Evolutionary conservation across 495 filamentous ascomycete species (phyloP), one percentile per base, ranked within the genome.

Genomic region (Aspergillus nidulans): DNA sequence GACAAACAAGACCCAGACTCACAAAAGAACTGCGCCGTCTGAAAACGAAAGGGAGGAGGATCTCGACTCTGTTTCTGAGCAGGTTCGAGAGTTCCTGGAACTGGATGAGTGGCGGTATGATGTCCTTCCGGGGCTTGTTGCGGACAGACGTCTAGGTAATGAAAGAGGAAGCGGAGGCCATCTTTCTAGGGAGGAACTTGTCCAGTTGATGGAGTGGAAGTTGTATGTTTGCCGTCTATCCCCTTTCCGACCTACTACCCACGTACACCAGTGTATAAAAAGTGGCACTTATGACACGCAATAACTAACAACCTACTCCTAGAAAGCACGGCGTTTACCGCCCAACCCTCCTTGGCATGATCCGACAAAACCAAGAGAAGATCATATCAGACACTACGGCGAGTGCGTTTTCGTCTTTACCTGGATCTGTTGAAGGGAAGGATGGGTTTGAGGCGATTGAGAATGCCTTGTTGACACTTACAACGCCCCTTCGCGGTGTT

Each of bases 181-280:
- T 51, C 24, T 75, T 8, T 60, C 51, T 12, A 72, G 71, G 19
- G 66, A 68, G 0, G 73, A 76, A 26, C 21, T 74, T 25, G 42
- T 68, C 38, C 52, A 38, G 28, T 53, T 90, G n/a, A 80, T 90
- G 46, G 81, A 87, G 52, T 92, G 88, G 88, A 92, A 91, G 70
- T 68, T 88, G 86, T 90, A 76, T 63, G 84, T 77, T 18, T 23
- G 5, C 46, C n/a, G n/a, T n/a, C 40, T 40, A 12, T 50, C 23
- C 40, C 21, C 16, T 43, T 13, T 53, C 18, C 44, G 68, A n/a
- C 30, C 38, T 43, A 43, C 21, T 42, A 42, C 43, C 41, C 53
- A 9, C 39, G n/a, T n/a, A n/a, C n/a, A n/a, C n/a, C n/a, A n/a
- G n/a, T n/a, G n/a, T n/a, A n/a, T n/a, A n/a, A n/a, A n/a, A n/a